Evolutionary conservation across 2,329 filamentous ascomycete genomes (phyloP).

Genomic region (Penicillium aurantiogriseum): DNA sequence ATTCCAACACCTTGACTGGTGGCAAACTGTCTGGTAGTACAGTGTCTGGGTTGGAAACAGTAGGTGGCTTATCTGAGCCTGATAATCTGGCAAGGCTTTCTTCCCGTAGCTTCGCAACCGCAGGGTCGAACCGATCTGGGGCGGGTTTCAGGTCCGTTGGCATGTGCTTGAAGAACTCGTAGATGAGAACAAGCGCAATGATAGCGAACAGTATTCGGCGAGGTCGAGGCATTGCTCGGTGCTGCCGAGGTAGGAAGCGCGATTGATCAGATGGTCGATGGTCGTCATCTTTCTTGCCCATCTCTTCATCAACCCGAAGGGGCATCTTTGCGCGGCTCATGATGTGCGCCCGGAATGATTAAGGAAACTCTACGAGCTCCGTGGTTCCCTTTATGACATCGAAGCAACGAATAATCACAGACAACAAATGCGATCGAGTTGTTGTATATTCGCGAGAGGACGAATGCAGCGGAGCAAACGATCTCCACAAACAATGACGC

Average conservation of each 20-base stretch:
- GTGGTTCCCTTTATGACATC: not conserved
- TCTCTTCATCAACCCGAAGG: conserved; percentile 58
- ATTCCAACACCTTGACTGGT: conserved; percentile 12
- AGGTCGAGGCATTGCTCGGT: conserved; percentile 37
- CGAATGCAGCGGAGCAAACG: not conserved
- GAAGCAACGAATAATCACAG: not conserved
- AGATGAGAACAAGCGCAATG: conserved; percentile 53
- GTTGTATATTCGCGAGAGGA: not conserved
- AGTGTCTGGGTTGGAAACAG: conserved; percentile 9
- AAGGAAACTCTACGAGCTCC: conserved; percentile 19
- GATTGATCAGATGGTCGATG: conserved; percentile 43
- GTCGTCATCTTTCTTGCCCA: conserved; percentile 65
- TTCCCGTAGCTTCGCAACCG: conserved; percentile 18
- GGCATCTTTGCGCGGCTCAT: conserved; percentile 45
- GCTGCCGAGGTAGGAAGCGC: conserved; percentile 33
- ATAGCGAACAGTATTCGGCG: conserved; percentile 54
- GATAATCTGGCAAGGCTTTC: conserved; percentile 6
- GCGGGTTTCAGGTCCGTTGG: conserved; percentile 50
- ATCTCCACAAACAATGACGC: conserved; percentile 10
- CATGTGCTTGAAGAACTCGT: conserved; percentile 65
- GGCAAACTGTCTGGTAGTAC: conserved; percentile 13
- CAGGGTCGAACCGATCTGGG: conserved; percentile 31
- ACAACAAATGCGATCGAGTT: not conserved
- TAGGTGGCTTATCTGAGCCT: conserved; percentile 10
- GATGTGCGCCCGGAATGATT: conserved; percentile 15